Base-by-base conservation (phyloP, 305 asterid species). In the Fraxinus nigra region DNA sequence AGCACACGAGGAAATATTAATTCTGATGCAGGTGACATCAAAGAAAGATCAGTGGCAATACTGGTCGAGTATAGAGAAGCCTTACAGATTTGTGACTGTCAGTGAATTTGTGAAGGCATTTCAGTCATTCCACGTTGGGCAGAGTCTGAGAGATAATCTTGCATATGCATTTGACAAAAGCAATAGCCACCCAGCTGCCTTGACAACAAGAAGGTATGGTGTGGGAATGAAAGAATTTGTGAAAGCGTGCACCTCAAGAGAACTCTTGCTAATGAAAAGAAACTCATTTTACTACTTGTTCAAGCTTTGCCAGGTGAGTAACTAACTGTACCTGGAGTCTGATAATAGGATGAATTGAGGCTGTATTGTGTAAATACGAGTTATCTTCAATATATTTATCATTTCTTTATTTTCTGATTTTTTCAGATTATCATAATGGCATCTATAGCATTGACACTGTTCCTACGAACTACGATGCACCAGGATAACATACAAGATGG, bases 41-140 rank as follows among this genome's bases (percentile, higher is more conserved):
- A 83, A 46, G 88, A 90, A 91, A 86, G 94, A 91, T 77, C 95
- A 90, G 70, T 85, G 85, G 67, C 95, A 91, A 56, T 92, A 92
- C 81, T 92, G 92, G 94, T 79, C 40, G 22, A 75, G 79, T 26
- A 56, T 10, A n/a, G 85, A 90, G 1, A 83, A 85, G 85, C 90
- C 92, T 26, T 91, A 91, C 80, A 85, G 54, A 76, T 92, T 87
- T 81, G 76, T 92, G 70, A 73, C 89, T 1, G 92, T 85, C 34
- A 84, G 75, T 76, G 87, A 85, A 69, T 89, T 91, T 77, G 85
- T 79, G 1, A 86, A 90, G 73, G 89, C 87, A 5, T 89, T 90
- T 80, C 81, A 83, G 40, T 83, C 83, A 0, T 92, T 87, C 84
- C 88, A 87, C 56, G 82, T 90, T 34, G 93, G 93, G 7, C 69